A percentile compares a stretch with the other conserved stretches of the same genome.
These are phyloP conservation scores for Rhodotorula sphaerocarpa DNA, from an alignment of 768 basidiomycete species.

Conservation along the genomic window DNA sequence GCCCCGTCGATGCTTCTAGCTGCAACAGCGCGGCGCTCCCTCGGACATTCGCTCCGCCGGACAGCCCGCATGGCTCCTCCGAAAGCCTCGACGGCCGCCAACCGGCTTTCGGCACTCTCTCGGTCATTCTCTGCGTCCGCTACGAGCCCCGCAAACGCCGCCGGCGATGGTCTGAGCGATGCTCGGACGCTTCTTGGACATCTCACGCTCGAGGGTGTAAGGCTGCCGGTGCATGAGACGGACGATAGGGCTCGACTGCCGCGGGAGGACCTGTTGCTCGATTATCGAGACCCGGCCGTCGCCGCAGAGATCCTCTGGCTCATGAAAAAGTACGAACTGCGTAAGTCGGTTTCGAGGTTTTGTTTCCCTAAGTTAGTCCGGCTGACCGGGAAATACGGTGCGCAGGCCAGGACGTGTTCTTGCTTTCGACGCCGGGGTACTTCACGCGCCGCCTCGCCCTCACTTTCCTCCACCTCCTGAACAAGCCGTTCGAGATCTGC, in stretches of 20 bases:
- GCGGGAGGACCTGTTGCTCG: conserved; percentile 4
- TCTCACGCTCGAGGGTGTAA: conserved; percentile 7
- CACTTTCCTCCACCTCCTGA: conserved; percentile 22
- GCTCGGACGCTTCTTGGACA: conserved; percentile 10
- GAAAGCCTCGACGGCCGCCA: too few species aligned
- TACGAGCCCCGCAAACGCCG: too few species aligned
- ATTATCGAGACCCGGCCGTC: not conserved
- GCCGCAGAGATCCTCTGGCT: conserved; percentile 9
- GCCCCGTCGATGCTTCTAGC: too few species aligned
- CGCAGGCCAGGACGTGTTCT: conserved; percentile 27
- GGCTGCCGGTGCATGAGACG: conserved; percentile 12
- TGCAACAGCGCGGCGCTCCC: not conserved
- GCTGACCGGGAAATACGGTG: not conserved
- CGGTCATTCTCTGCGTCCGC: too few species aligned
- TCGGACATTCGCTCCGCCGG: not conserved
- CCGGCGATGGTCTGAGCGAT: too few species aligned
- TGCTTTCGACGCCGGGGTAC: conserved; percentile 14
- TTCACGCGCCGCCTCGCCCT: conserved; percentile 27
- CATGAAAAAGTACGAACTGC: conserved; percentile 16
- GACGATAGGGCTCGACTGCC: conserved; percentile 2
- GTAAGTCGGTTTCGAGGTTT: too few species aligned
- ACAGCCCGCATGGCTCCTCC: not conserved
- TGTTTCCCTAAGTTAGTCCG: too few species aligned
- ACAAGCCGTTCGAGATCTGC: conserved; percentile 25
- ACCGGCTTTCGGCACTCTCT: too few species aligned